Evolutionary conservation across 441 rosid species (phyloP).

Genomic region (Flueggea neowawraea): DNA sequence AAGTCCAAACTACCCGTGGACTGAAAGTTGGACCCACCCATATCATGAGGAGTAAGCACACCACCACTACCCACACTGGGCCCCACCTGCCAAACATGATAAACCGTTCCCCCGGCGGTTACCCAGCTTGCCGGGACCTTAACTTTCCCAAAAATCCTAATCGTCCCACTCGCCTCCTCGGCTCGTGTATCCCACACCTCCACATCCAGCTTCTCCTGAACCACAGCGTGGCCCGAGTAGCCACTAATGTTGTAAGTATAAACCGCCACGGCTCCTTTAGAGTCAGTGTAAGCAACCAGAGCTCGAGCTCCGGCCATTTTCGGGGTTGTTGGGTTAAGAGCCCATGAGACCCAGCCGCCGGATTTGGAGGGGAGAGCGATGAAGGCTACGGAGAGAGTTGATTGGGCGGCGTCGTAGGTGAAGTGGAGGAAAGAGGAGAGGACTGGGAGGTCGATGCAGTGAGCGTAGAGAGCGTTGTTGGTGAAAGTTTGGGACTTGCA

Average conservation of each 20-base stretch:
- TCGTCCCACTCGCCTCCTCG: constrained; percentile 23
- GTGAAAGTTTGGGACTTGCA: constrained; percentile 43
- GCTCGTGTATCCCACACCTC: constrained; percentile 40
- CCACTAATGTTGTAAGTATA: constrained; percentile 34
- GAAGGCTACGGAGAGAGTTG: constrained; percentile 51
- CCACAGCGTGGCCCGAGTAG: neutral
- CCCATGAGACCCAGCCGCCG: constrained; percentile 82
- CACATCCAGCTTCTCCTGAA: constrained; percentile 36
- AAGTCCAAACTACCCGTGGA: constrained; percentile 58
- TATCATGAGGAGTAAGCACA: constrained; percentile 32
- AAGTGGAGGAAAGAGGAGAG: constrained; percentile 71
- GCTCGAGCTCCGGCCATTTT: constrained; percentile 57
- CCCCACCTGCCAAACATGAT: constrained; percentile 49
- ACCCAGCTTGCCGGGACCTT: constrained; percentile 47
- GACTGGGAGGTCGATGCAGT: constrained; percentile 45
- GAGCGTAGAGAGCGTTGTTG: constrained; percentile 24
- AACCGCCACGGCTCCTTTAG: constrained; percentile 31
- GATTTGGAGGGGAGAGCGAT: constrained; percentile 39
- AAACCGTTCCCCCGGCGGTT: constrained; percentile 25
- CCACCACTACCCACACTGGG: constrained; percentile 34
- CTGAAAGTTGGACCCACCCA: constrained; percentile 47
- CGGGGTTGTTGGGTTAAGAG: constrained; percentile 50
- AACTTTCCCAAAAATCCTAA: constrained; percentile 57
- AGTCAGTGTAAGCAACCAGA: constrained; percentile 50
- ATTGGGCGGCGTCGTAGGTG: constrained; percentile 33